phyloP scores from a whole-genome alignment of 176 grass and related monocot species.

The Triticum monococcum region DNA sequence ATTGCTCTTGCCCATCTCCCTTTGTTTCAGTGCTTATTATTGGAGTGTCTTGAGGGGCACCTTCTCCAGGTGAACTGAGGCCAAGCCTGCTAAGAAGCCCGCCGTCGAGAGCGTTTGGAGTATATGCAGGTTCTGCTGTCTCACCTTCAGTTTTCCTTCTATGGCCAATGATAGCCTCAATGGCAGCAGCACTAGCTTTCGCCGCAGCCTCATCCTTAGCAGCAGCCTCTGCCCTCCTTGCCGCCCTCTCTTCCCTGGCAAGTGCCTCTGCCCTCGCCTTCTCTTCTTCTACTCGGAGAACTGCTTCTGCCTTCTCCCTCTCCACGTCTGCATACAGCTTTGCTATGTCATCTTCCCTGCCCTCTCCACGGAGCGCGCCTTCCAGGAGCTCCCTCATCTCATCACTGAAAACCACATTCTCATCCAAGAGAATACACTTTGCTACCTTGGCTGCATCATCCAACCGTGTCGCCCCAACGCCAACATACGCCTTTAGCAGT shows the following conservation, averaged over 20 bases:
- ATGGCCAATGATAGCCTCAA: conserved; percentile 63
- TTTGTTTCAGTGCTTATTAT: not conserved
- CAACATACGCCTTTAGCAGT: conserved; percentile 58
- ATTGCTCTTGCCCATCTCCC: not conserved
- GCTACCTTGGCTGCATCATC: conserved; percentile 45
- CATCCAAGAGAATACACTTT: conserved; percentile 62
- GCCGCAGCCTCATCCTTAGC: conserved; percentile 75
- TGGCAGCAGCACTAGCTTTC: conserved; percentile 76
- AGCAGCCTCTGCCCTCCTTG: conserved; percentile 56
- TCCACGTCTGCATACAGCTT: conserved; percentile 69
- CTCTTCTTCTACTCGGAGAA: conserved; percentile 49
- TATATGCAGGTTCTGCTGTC: conserved; percentile 4
- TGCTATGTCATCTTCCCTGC: conserved; percentile 61
- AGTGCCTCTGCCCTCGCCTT: conserved; percentile 61
- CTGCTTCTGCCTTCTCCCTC: conserved; percentile 63
- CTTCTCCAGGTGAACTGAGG: conserved; percentile 25
- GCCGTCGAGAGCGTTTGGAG: conserved; percentile 1
- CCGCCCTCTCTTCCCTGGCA: conserved; percentile 71
- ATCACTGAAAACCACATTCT: conserved; percentile 51
- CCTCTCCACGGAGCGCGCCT: conserved; percentile 42
- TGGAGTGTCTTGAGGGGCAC: conserved; percentile 7
- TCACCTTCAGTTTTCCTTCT: conserved; percentile 54
- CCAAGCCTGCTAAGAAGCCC: conserved; percentile 42
- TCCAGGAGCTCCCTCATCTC: conserved; percentile 71
- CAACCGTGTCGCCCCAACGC: conserved; percentile 8